Base-by-base conservation (phyloP, 371 early-diverging fungal genomes). In the Mucor indicus region DNA sequence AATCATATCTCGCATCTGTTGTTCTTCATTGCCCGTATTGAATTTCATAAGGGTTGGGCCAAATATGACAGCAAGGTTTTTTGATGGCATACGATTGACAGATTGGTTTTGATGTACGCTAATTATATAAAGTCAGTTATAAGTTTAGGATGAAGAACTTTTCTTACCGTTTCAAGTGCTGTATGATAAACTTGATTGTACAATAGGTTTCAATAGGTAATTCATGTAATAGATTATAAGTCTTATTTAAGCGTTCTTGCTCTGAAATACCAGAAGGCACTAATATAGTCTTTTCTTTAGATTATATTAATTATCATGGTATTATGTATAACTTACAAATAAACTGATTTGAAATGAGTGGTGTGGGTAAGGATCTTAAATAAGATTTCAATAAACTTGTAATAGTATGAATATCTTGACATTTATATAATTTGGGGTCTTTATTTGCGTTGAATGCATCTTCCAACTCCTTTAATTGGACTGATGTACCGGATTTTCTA, bases 371-470 rank as follows among this genome's bases (percentile, higher is more conserved):
- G 13, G 90, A 92, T 27, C 98, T 79, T 38, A 97, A 80, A 53
- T 94, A 97, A 61, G 93, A 91, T 63, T 95, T 96, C 50, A 97
- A 67, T 29, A 97, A 79, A 38, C 93, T 92, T 0, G 96, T 93
- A n/a, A 94, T 79, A 7, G 83, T 79, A 48, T 80, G 73, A 24
- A 85, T 80, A 57, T 81, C 83, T 50, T 76, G 71, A 53, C 76
- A 82, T 44, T 72, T 54, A 55, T 60, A 24, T 84, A 48, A 48
- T 75, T 52, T 24, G 41, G 63, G 19, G 53, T 55, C 8, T n/a
- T n/a, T n/a, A 17, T 75, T 67, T 29, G 8, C 42, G 33, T 83
- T 74, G 36, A 81, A 69, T 12, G 67, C 60, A 1, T 60, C 57
- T 35, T 79, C 81, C 16, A 90, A 75, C 17, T 70, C 67, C 30